Conservation (phyloP, 805 yeast species). For the Starmerella apis region DNA sequence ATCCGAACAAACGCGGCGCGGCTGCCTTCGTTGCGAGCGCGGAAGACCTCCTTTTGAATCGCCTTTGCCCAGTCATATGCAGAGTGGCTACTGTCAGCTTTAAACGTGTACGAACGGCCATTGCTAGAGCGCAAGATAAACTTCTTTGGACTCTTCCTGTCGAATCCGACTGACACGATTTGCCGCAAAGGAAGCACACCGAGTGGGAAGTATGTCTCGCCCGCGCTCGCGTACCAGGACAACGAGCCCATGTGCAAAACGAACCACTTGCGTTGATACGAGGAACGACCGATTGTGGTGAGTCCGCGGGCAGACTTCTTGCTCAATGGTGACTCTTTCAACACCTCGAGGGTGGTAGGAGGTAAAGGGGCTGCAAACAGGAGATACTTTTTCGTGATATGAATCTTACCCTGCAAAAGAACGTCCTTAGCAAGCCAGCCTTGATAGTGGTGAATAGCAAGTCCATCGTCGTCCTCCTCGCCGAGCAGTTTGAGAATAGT, state of each 20-base stretch:
- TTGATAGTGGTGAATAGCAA: constrained; percentile 8
- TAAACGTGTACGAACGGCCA: constrained; percentile 48
- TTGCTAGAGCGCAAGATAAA: constrained; percentile 51
- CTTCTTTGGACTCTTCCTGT: constrained; percentile 34
- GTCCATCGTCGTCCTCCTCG: constrained; percentile 6
- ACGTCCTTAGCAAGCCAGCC: constrained; percentile 73
- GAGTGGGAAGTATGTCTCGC: constrained; percentile 76
- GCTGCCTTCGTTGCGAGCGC: constrained; percentile 55
- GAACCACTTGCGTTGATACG: constrained; percentile 61
- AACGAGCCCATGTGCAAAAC: constrained; percentile 59
- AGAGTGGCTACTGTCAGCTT: constrained; percentile 58
- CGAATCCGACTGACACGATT: constrained; percentile 51
- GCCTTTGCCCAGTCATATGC: constrained; percentile 75
- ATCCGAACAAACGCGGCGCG: constrained; percentile 67
- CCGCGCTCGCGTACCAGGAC: constrained; percentile 56
- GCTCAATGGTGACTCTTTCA: constrained; percentile 44
- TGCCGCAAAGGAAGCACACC: constrained; percentile 60
- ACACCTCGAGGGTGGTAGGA: constrained; percentile 35
- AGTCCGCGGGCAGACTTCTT: constrained; percentile 32
- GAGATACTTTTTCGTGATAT: constrained; percentile 53
- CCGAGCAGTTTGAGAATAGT: constrained; percentile 7
- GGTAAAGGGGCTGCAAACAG: constrained; percentile 77
- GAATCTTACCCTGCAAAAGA: constrained; percentile 73
- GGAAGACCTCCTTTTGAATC: constrained; percentile 66
- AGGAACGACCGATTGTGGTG: constrained; percentile 25